Evolutionary conservation across 345 rosid genomes (phyloP).

Genomic region (Theobroma cacao): DNA sequence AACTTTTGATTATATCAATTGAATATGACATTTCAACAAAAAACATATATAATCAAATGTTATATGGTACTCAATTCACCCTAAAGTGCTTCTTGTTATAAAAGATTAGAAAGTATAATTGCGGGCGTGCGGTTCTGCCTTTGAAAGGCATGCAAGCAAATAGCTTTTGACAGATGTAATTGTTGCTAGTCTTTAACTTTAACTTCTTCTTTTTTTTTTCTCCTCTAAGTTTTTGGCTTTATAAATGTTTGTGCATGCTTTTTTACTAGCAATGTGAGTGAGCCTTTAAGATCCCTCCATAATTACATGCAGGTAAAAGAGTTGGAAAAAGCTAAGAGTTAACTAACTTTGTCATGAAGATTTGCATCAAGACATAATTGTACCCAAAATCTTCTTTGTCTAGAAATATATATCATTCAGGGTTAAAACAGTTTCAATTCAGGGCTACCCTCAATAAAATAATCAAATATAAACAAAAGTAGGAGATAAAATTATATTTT

Average conservation of each 20-base stretch:
- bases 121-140: background rate
- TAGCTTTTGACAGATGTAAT: background rate
- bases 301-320: background rate
- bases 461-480: no score
- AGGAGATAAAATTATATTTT: no score
- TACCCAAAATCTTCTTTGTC: background rate
- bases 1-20: background rate
- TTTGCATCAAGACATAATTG: background rate
- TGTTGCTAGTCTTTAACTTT: background rate
- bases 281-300: background rate
- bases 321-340: background rate
- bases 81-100: background rate
- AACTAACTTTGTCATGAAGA: background rate
- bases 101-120: background rate
- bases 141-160: background rate
- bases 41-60: background rate
- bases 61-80: background rate
- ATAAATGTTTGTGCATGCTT: background rate
- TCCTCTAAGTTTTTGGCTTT: background rate
- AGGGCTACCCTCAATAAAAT: no score
- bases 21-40: constrained; percentile 17
- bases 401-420: no score
- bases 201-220: background rate
- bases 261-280: background rate
- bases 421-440: no score